Percentiles rank a stretch among this genome's conserved stretches.
Conservation (phyloP, 345 rosid genomes). For the Eucalyptus paniculata region DNA sequence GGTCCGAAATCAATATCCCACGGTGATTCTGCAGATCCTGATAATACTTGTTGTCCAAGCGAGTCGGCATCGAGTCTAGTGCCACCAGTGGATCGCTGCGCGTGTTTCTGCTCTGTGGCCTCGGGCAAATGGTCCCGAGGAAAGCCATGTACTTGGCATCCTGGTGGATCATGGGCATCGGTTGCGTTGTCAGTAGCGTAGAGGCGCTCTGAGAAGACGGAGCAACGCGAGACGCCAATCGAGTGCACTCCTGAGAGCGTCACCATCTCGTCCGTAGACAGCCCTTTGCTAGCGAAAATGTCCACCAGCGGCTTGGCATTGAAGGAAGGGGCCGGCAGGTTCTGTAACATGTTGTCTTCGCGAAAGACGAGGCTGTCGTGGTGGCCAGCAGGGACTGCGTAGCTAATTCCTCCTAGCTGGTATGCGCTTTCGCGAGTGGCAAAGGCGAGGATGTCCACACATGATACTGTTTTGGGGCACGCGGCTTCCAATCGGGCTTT, state of each 20-base stretch:
- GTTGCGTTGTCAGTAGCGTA: not conserved
- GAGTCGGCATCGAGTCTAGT: not conserved
- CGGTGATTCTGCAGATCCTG: not conserved
- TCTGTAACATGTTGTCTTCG: not conserved
- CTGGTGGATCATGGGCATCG: not conserved
- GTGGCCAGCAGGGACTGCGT: not conserved
- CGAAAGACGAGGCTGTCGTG: not conserved
- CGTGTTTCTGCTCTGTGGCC: not conserved
- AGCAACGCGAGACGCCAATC: constrained; percentile 6
- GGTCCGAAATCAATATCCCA: not conserved
- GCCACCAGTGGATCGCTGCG: not conserved
- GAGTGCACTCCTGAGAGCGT: constrained; percentile 15
- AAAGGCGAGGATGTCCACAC: not conserved
- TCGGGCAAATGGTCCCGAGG: not conserved
- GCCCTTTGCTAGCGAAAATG: not conserved
- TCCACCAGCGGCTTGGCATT: not conserved
- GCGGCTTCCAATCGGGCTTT: not conserved
- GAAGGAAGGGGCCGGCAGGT: not conserved
- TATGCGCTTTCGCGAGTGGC: not conserved
- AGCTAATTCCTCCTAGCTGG: not conserved
- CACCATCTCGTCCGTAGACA: constrained; percentile 7
- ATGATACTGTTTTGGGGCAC: not conserved
- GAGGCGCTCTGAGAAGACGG: not conserved
- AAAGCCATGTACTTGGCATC: not conserved
- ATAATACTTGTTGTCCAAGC: not conserved